phyloP scores from a whole-genome alignment of 768 basidiomycete species.

The Psilocybe tampanensis region DNA sequence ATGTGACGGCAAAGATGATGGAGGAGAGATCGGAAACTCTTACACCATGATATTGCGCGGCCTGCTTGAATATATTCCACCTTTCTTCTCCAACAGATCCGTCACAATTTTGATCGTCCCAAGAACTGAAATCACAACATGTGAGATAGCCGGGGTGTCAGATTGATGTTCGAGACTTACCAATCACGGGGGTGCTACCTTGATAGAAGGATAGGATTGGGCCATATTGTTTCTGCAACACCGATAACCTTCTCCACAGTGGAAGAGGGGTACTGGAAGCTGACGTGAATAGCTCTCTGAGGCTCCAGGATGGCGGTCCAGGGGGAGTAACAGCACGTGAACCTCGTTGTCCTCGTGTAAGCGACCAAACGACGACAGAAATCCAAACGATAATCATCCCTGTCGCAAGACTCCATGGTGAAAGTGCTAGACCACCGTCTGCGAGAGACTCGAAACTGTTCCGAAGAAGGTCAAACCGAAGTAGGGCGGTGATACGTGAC shows the following conservation, averaged over 20 bases:
- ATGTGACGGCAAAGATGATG: not conserved
- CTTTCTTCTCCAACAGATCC: constrained; percentile 34
- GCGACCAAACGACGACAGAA: not conserved
- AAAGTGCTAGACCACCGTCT: too few species aligned
- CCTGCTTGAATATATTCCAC: constrained; percentile 35
- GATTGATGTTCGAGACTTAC: not conserved
- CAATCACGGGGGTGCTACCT: constrained; percentile 13
- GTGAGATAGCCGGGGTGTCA: not conserved
- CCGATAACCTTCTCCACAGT: constrained; percentile 4
- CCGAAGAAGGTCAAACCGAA: too few species aligned
- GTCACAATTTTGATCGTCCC: constrained; percentile 31
- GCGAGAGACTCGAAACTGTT: too few species aligned
- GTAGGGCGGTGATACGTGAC: too few species aligned
- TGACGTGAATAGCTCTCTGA: not conserved
- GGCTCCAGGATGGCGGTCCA: not conserved
- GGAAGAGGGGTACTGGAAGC: not conserved
- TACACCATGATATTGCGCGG: constrained; percentile 34
- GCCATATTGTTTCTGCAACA: constrained; percentile 11
- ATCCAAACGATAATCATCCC: not conserved
- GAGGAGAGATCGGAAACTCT: not conserved
- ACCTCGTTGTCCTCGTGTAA: not conserved
- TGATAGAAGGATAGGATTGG: constrained; percentile 16
- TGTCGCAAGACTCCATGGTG: too few species aligned
- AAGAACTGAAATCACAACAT: constrained; percentile 3
- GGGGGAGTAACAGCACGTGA: not conserved